Evolutionary conservation across 73 alveolate genomes (phyloP).

Genomic region (Stentor roeselii): DNA sequence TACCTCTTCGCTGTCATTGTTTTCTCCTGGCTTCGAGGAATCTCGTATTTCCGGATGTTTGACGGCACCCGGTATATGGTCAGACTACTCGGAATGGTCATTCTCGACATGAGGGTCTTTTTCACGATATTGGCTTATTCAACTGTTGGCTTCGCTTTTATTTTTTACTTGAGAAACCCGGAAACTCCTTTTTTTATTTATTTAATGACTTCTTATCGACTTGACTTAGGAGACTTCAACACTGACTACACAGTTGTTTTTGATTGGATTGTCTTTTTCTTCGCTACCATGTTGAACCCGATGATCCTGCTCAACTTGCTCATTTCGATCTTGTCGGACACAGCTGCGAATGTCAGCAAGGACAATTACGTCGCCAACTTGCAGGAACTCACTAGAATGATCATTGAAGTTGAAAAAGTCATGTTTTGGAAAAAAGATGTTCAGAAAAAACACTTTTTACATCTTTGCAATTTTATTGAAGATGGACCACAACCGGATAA

Average conservation of each 20-base stretch:
- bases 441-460: neutral
- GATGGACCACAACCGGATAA: neutral
- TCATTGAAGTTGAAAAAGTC: neutral
- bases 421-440: constrained; percentile 3
- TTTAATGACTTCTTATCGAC: constrained; percentile 15
- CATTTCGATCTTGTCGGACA: constrained; percentile 47
- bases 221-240: constrained; percentile 8
- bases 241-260: constrained; percentile 4
- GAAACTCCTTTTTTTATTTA: neutral
- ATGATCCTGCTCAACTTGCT: constrained; percentile 51
- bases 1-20: neutral
- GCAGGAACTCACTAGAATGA: constrained; percentile 8
- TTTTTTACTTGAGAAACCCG: neutral
- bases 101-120: constrained; percentile 4
- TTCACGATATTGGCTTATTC: constrained; percentile 16
- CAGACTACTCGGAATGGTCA: neutral
- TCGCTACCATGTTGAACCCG: constrained; percentile 38
- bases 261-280: constrained; percentile 37
- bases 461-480: neutral
- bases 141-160: constrained; percentile 17
- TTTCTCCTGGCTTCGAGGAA: constrained; percentile 27
- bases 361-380: neutral
- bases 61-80: constrained; percentile 16
- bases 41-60: constrained; percentile 24
- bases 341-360: constrained; percentile 34